Conservation (phyloP, 1,139 yeast genomes). For the Yamadazyma membranifaciens region DNA sequence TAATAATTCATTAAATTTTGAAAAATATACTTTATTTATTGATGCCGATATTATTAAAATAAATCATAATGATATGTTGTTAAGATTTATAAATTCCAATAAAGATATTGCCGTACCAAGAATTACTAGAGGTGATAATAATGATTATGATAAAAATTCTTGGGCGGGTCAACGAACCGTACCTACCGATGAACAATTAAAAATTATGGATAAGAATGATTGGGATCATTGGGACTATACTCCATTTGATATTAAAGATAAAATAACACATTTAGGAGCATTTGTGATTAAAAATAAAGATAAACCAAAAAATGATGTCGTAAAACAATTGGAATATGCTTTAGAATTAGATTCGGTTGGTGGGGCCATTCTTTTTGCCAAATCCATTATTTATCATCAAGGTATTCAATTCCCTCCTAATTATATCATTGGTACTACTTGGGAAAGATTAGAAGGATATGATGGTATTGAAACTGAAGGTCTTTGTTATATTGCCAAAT, state of each 20-base stretch:
- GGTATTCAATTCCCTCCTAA: conserved; percentile 48
- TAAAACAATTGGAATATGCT: conserved; percentile 16
- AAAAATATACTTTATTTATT: conserved; percentile 40
- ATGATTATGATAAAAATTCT: conserved; percentile 43
- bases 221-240: conserved; percentile 37
- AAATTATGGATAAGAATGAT: conserved; percentile 28
- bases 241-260: conserved; percentile 33
- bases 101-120: conserved; percentile 45
- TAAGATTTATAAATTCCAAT: conserved; percentile 28
- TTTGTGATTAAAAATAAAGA: conserved; percentile 17
- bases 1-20: conserved; percentile 25
- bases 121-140: conserved; percentile 23
- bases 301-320: conserved; percentile 16
- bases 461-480: conserved; percentile 58
- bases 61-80: conserved; percentile 26
- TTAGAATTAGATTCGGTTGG: conserved; percentile 47
- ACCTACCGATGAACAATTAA: conserved; percentile 33
- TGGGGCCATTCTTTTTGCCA: conserved; percentile 46
- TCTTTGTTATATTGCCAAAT: conserved; percentile 45
- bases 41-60: conserved; percentile 43
- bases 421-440: conserved; percentile 46
- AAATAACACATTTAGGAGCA: conserved; percentile 32
- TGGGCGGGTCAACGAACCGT: conserved; percentile 46
- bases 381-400: conserved; percentile 39
- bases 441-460: conserved; percentile 48